phyloP scores from a whole-genome alignment of 805 yeast genomes.

The Kregervanrija delftensis region DNA sequence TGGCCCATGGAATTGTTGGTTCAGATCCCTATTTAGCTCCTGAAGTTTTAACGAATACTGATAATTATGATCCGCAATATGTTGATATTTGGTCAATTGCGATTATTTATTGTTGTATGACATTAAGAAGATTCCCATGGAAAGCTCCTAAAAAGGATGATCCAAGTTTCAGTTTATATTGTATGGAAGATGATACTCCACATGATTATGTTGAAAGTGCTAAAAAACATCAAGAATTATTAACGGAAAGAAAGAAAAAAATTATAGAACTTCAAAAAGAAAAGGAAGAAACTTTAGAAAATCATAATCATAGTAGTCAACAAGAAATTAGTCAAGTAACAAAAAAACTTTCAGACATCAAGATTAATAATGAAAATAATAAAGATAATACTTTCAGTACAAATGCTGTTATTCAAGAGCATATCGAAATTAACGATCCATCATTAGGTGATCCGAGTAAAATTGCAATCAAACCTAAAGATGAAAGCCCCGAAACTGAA shows the following conservation, averaged over 20 bases:
- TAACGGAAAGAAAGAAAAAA: constrained; percentile 54
- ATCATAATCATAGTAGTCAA: constrained; percentile 2
- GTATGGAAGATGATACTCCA: constrained; percentile 62
- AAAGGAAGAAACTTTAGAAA: constrained; percentile 11
- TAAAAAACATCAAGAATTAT: constrained; percentile 57
- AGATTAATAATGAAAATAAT: constrained; percentile 3
- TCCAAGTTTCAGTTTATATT: constrained; percentile 61
- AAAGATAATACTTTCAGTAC: not conserved
- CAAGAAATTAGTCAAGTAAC: constrained; percentile 1
- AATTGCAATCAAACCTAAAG: constrained; percentile 15
- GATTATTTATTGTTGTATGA: constrained; percentile 82
- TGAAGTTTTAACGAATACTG: constrained; percentile 52
- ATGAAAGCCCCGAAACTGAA: not conserved
- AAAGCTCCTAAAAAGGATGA: constrained; percentile 68
- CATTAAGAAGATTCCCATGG: constrained; percentile 82
- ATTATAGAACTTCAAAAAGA: constrained; percentile 22
- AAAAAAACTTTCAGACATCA: constrained; percentile 5
- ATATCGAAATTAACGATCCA: not conserved
- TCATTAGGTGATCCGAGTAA: constrained; percentile 21
- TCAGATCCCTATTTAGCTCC: constrained; percentile 86
- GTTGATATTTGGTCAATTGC: constrained; percentile 85
- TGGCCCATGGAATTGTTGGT: constrained; percentile 74
- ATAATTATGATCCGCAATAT: constrained; percentile 64
- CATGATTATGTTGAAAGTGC: constrained; percentile 74
- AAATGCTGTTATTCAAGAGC: constrained; percentile 13